Base-by-base conservation (phyloP, 2,329 filamentous ascomycete genomes). In the Geosmithia putterillii region DNA sequence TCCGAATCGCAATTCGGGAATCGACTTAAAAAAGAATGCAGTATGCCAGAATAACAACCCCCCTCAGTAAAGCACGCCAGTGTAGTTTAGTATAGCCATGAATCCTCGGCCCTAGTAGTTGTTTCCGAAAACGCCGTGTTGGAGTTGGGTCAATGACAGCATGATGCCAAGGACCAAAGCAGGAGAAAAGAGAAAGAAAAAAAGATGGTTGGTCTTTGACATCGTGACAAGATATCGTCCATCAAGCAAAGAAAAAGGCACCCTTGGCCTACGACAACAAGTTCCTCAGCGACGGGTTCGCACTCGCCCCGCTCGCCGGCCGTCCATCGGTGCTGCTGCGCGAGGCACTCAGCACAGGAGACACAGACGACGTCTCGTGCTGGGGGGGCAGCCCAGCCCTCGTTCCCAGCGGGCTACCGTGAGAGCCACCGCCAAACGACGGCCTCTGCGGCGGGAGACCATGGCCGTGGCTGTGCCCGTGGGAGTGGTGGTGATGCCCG, bases 241-340 rank as follows among this genome's bases (percentile, higher is more conserved):
- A n/a, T 18, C 15, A 14, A 15, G 7, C 34, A 36, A n/a, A 36
- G 17, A n/a, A 7, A n/a, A n/a, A 7, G n/a, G n/a, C n/a, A n/a
- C n/a, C n/a, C n/a, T n/a, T n/a, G 3, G 15, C 9, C 64, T 61
- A 86, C 40, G 77, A 82, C 43, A 89, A 69, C 41, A 89, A 61
- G 53, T 89, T 88, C 52, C 80, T 76, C 47, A 89, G 59, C 9
- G 83, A 87, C 10, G 84, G 83, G 54, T 80, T 88, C 15, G 83
- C 82, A 53, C 84, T 88, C 4, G 83, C 83, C n/a, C 82, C 82
- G 42, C 73, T 74, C 23, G 71, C 63, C 25, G 71, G 66, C 40
- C 72, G 64, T 18, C 48, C 57, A 41, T 74, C 70, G 42, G 58
- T 45, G 38, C 57, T 48, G 40, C 36, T n/a, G 6, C 51, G 51